phyloP scores from a whole-genome alignment of 2,329 filamentous ascomycete genomes.

The Albophoma yamanashiensis region DNA sequence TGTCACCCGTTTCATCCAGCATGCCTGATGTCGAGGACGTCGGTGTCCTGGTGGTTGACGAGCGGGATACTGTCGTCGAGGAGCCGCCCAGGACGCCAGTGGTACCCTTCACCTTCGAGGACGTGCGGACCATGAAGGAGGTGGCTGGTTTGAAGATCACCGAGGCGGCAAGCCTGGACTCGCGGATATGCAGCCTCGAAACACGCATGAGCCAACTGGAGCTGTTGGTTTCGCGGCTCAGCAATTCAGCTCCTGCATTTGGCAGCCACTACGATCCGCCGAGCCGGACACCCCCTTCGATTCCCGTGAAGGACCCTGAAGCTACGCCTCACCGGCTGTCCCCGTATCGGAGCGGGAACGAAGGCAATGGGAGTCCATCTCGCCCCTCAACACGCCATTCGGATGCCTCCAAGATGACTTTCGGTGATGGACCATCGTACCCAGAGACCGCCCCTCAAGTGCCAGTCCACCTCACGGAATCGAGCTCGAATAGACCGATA shows the following conservation, averaged over 20 bases:
- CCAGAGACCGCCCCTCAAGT: constrained; percentile 30
- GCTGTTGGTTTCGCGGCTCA: constrained; percentile 38
- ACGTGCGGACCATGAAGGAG: constrained; percentile 32
- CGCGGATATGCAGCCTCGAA: constrained; percentile 41
- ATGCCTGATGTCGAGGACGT: constrained; percentile 25
- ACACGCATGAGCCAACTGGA: constrained; percentile 41
- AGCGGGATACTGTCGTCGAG: constrained; percentile 17
- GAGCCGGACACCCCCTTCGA: neutral
- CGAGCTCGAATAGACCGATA: constrained; percentile 21
- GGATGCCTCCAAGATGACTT: constrained; percentile 29
- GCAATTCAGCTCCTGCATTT: constrained; percentile 32
- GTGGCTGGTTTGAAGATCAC: constrained; percentile 48
- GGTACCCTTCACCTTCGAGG: constrained; percentile 45
- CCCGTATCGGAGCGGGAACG: neutral
- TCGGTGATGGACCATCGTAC: constrained; percentile 34
- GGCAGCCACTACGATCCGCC: constrained; percentile 5
- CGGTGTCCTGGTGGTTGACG: constrained; percentile 17
- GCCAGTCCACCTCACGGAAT: constrained; percentile 13
- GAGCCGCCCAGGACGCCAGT: constrained; percentile 27
- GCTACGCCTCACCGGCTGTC: neutral
- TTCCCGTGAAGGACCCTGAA: neutral
- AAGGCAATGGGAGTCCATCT: constrained; percentile 2
- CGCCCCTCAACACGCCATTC: constrained; percentile 27
- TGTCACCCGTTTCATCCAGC: constrained; percentile 41
- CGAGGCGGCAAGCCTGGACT: constrained; percentile 41